Evolutionary conservation across 306 rosid species (phyloP), one percentile per base, ranked within the genome.

Genomic region (Malus sylvestris): DNA sequence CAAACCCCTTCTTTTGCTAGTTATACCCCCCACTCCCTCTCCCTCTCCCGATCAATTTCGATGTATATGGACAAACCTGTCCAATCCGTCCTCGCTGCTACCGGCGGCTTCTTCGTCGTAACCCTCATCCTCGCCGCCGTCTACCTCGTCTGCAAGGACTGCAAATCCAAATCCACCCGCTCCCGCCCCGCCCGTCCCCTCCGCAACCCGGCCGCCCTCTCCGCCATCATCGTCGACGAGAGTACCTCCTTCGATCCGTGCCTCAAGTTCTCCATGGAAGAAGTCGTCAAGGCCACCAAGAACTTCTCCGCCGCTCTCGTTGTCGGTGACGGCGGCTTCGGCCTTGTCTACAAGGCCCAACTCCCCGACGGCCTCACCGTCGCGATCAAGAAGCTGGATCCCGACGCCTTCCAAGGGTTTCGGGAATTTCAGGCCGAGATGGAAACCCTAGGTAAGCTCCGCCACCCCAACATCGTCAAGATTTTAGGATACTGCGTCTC

Each of bases 261-360:
- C 8, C 87, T 95, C 68, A 75, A 83, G 42, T 74, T 95, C 87
- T 86, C 96, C 72, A 85, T 88, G 90, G 81, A 78, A 4, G 96
- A 95, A 49, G 89, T 92, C 83, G 35, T 80, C 13, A 58, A 33
- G 58, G 97, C 97, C 66, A 95, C 98, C 67, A 80, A 83, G 23
- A 85, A 90, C 75, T 95, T 95, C 91, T 83, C 91, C 61, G 29
- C 86, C 2, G 81, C 85, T 38, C 86, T 88, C 15, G 82, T 95
- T 82, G 88, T 95, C 67, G 97, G 99, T 71, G 99, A 92, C 79
- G 97, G 99, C 15, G 83, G 97, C 85, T 95, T 95, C 86, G 97
- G 97, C 67, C 82, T 90, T 52, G 99, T 95, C 67, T 95, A 92
- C 87, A 86, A 83, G 78, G 99, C 97, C 8, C 81, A 82, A 14